Percentiles rank a stretch among this genome's conserved stretches.
phyloP scores from a whole-genome alignment of 306 rosid genomes.

The Glycine tomentella region DNA sequence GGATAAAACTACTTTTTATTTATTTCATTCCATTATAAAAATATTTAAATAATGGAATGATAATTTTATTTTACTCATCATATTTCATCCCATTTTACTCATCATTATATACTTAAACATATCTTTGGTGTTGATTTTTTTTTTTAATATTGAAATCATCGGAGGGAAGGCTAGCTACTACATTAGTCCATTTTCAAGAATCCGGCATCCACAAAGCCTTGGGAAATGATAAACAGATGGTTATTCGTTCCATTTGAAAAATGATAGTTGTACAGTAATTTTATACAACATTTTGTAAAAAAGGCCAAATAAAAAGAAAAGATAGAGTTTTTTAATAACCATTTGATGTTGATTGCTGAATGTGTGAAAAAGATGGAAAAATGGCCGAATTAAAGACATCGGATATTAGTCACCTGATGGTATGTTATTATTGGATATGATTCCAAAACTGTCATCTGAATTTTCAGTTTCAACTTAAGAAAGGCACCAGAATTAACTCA shows the following conservation, averaged over 20 bases:
- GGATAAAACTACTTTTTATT: too few relatives aligned
- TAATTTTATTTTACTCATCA: not conserved
- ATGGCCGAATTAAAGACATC: not conserved
- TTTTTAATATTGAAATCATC: too few relatives aligned
- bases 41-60: not conserved
- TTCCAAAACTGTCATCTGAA: conserved; percentile 18
- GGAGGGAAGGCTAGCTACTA: not conserved
- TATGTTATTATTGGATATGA: not conserved
- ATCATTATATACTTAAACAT: not conserved
- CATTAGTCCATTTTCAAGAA: not conserved
- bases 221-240: not conserved
- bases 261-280: not conserved
- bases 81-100: too few relatives aligned
- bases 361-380: not conserved
- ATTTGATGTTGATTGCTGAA: not conserved
- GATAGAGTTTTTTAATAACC: not conserved
- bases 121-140: too few relatives aligned
- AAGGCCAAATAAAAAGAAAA: not conserved
- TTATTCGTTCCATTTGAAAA: too few relatives aligned
- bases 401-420: not conserved
- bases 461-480: not conserved
- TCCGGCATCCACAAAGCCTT: not conserved
- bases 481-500: not conserved
- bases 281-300: not conserved
- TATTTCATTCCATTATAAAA: not conserved